Percentiles rank a stretch among this genome's conserved stretches.
phyloP scores from a whole-genome alignment of 1,284 basidiomycete species.

The Leccinum brunneo-olivaceum region DNA sequence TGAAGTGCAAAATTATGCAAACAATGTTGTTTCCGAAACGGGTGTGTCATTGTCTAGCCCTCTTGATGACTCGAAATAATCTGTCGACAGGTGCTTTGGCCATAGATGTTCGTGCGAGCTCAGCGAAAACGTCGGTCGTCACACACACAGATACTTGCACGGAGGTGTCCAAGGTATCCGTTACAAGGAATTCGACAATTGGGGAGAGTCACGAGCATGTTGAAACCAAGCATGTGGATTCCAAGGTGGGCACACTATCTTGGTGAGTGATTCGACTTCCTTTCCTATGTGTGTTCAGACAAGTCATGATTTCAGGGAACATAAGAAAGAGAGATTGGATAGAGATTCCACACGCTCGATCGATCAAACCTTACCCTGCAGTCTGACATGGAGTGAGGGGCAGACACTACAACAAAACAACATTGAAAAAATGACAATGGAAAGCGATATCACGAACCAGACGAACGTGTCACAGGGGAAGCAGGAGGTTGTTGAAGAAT shows the following conservation, averaged over 20 bases:
- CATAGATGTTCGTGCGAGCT: not conserved
- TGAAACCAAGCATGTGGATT: not conserved
- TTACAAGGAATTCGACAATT: not conserved
- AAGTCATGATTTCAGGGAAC: not conserved
- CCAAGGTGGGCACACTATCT: not conserved
- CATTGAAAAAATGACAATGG: not conserved
- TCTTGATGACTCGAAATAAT: not conserved
- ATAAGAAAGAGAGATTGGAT: not conserved
- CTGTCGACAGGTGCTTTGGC: not conserved
- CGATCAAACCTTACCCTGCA: not conserved
- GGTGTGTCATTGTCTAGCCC: not conserved
- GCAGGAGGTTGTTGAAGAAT: not conserved
- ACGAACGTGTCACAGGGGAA: not conserved
- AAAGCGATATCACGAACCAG: not conserved
- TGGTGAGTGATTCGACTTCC: constrained; percentile 6
- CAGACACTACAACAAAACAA: not conserved
- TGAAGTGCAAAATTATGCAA: not conserved
- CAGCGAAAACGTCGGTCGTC: not conserved
- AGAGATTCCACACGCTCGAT: not conserved
- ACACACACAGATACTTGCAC: not conserved
- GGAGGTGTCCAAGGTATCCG: not conserved
- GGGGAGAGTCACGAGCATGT: not conserved
- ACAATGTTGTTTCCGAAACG: not conserved
- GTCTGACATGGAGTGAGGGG: not conserved
- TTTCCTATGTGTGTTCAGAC: not conserved